phyloP scores from a whole-genome alignment of 164 flowering plant genomes.

The Piper betle region DNA sequence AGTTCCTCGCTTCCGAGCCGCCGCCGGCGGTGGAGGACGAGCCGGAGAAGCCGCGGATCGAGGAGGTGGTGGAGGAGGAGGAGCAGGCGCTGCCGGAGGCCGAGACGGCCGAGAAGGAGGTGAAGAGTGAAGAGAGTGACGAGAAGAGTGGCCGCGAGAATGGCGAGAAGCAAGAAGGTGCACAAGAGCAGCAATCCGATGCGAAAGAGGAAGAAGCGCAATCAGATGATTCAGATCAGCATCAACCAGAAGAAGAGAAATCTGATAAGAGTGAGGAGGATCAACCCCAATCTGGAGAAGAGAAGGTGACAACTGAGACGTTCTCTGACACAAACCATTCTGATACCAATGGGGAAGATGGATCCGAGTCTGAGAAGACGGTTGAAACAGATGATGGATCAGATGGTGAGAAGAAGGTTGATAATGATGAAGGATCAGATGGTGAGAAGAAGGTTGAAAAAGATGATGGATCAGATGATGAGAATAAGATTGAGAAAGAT shows the following conservation, averaged over 20 bases:
- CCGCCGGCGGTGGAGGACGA: conserved; percentile 1
- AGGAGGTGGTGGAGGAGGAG: not conserved
- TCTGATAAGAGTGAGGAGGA: too few relatives aligned
- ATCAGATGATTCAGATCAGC: not conserved
- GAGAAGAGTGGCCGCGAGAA: not conserved
- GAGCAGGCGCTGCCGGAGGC: not conserved
- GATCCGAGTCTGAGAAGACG: conserved; percentile 70
- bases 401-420: too few relatives aligned
- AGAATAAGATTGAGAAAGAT: too few relatives aligned
- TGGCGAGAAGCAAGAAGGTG: conserved; percentile 1
- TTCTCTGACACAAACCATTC: conserved; percentile 23
- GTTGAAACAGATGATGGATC: conserved; percentile 60
- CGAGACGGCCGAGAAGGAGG: not conserved
- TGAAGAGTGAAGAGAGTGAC: not conserved
- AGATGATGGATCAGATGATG: too few relatives aligned
- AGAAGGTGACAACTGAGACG: conserved; percentile 4
- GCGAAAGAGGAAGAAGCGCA: conserved; percentile 3
- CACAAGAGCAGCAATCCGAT: conserved; percentile 3
- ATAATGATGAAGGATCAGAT: too few relatives aligned
- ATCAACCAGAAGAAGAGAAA: conserved; percentile 1
- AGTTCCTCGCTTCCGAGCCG: not conserved
- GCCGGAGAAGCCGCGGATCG: not conserved
- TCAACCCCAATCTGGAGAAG: conserved; percentile 8
- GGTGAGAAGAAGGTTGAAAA: too few relatives aligned
- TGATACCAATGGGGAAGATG: conserved; percentile 53